Base-by-base conservation (phyloP, 352 stramenopile genomes). In the Hyaloperonospora arabidopsidis region DNA sequence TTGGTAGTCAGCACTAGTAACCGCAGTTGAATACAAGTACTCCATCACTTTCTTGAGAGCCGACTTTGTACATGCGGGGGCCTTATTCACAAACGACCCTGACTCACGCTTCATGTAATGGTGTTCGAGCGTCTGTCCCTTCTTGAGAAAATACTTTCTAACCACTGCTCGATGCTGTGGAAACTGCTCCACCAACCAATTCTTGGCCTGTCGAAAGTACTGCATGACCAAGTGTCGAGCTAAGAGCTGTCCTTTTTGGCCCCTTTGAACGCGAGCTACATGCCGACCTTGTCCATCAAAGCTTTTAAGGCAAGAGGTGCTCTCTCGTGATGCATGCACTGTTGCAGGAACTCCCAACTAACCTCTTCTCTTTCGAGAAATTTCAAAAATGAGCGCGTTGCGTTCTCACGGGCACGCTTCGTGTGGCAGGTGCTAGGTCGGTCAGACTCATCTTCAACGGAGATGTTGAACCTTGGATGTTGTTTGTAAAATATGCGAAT, bases 181-280 rank as follows among this genome's bases (percentile, higher is more conserved):
- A 32, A 54, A 68, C 45, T 47, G 49, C n/a, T n/a, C n/a, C n/a
- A n/a, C n/a, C n/a, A n/a, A n/a, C 49, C 54, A 63, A 43, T 52
- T 59, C 51, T 61, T 65, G 14, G 40, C 40, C 32, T 62, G 57
- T 18, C 56, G 44, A n/a, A n/a, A n/a, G n/a, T n/a, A n/a, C n/a
- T n/a, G n/a, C n/a, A n/a, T n/a, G 22, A 56, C 10, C 3, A 8
- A 25, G 19, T 46, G n/a, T 28, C 40, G 17, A 46, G 40, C 40
- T 28, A 46, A 19, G 6, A 19, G 40, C 19, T 46, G 22, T 7
- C 40, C 18, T 5, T 29, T 25, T 19, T 28, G 22, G 2, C 40
- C 40, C 5, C 28, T 8, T 2, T 28, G 7, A 46, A 46, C 19
- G 17, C 40, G 7, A 46, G 21, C 3, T 45, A 23, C 38, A 45